phyloP scores from a whole-genome alignment of 2,329 filamentous ascomycete genomes.

The Epicoccum sorghinum region DNA sequence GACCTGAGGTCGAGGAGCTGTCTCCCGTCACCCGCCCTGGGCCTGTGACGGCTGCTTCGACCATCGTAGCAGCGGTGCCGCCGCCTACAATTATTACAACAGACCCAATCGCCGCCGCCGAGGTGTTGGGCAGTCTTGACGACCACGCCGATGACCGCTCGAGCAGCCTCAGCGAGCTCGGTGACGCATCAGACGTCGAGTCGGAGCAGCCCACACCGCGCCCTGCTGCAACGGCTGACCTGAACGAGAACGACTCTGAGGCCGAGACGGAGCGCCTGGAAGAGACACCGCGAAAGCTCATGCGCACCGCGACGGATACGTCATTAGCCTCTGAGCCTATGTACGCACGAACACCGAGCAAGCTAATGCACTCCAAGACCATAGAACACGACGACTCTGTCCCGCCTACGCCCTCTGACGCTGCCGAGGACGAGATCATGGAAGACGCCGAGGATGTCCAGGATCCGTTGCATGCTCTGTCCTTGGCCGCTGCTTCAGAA shows the following conservation, averaged over 20 bases:
- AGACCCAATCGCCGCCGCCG: slow-evolving; percentile 20
- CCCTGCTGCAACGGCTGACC: slow-evolving; percentile 23
- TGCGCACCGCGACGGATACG: slow-evolving; percentile 41
- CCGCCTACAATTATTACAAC: slow-evolving; percentile 26
- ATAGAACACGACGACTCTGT: slow-evolving; percentile 38
- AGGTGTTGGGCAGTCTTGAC: slow-evolving; percentile 28
- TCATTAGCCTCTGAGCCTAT: slow-evolving; percentile 41
- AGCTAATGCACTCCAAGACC: slow-evolving; percentile 43
- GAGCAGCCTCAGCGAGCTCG: slow-evolving; percentile 91
- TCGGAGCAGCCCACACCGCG: slow-evolving; percentile 45
- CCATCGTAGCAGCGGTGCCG: slow-evolving; percentile 35
- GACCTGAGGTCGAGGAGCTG: slow-evolving; percentile 24
- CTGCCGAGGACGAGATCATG: slow-evolving; percentile 22
- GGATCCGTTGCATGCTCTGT: slow-evolving; percentile 40
- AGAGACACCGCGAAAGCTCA: slow-evolving; percentile 76
- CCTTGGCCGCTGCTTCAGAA: slow-evolving; percentile 40
- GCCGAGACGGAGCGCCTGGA: slow-evolving; percentile 94
- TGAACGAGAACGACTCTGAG: slow-evolving; percentile 73
- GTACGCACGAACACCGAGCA: slow-evolving; percentile 46
- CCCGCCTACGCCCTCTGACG: slow-evolving; percentile 35
- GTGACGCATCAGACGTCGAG: slow-evolving; percentile 72
- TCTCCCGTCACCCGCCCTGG: slow-evolving; percentile 19
- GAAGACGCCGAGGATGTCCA: slow-evolving; percentile 26
- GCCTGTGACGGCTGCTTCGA: slow-evolving; percentile 20
- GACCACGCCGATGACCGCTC: slow-evolving; percentile 69